phyloP scores from a whole-genome alignment of 768 basidiomycete species.

The Dictyophora rubrovolvata region DNA sequence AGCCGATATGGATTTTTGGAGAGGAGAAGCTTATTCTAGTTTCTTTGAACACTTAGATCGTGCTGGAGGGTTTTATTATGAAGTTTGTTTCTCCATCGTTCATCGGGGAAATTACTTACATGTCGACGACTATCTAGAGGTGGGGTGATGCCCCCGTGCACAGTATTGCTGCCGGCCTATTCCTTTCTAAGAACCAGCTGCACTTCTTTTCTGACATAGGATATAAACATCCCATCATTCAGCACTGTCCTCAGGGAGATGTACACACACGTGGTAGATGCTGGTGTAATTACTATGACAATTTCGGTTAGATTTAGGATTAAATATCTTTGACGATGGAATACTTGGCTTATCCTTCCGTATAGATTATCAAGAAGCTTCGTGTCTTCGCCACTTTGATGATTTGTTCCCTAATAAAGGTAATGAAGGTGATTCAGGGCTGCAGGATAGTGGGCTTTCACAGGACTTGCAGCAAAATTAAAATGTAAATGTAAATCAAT shows the following conservation, averaged over 20 bases:
- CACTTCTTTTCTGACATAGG: constrained; percentile 74
- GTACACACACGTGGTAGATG: constrained; percentile 35
- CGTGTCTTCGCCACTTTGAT: not conserved
- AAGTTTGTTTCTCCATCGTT: constrained; percentile 12
- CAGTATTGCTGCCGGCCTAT: constrained; percentile 39
- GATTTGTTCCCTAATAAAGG: not conserved
- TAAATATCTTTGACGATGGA: not conserved
- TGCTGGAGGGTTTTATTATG: constrained; percentile 32
- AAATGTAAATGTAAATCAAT: not conserved
- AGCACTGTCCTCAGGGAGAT: constrained; percentile 35
- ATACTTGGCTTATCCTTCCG: not conserved
- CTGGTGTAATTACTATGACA: constrained; percentile 38
- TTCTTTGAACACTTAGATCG: constrained; percentile 34
- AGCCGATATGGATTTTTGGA: constrained; percentile 31
- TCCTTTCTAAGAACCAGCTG: constrained; percentile 44
- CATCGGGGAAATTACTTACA: not conserved
- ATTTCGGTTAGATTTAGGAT: constrained; percentile 46
- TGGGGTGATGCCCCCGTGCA: constrained; percentile 40
- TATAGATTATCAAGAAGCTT: not conserved
- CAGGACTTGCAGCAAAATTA: not conserved
- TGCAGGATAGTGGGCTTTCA: not conserved
- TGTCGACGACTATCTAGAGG: constrained; percentile 14
- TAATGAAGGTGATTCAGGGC: not conserved
- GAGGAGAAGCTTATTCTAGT: constrained; percentile 29
- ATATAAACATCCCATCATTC: constrained; percentile 44